A percentile compares a stretch with the other conserved stretches of the same genome.
Evolutionary conservation across 805 yeast genomes (phyloP).

Genomic region (Saccharomycopsis sp.): DNA sequence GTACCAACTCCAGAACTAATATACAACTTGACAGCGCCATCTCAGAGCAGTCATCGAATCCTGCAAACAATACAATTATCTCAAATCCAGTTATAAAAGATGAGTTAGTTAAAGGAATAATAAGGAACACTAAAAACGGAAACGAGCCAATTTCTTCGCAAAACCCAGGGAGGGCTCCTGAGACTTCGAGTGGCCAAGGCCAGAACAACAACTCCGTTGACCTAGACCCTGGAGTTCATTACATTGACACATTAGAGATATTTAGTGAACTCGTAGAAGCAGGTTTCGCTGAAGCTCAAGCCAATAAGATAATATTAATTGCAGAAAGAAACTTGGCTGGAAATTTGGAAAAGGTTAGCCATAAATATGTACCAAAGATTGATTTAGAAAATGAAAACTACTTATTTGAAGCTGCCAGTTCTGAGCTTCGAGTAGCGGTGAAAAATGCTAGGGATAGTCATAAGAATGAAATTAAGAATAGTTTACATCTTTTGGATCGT

Average conservation of each 20-base stretch:
- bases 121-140: too few relatives aligned
- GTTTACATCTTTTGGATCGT: conserved; percentile 62
- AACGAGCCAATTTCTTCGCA: not conserved
- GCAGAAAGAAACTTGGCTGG: conserved; percentile 31
- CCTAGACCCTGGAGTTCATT: conserved; percentile 5
- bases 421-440: conserved; percentile 76
- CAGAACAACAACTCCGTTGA: not conserved
- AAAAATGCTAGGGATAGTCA: conserved; percentile 65
- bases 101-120: too few relatives aligned
- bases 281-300: conserved; percentile 57
- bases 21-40: too few relatives aligned
- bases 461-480: conserved; percentile 57
- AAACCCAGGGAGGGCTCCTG: not conserved
- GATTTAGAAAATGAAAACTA: conserved; percentile 86
- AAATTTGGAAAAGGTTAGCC: conserved; percentile 29
- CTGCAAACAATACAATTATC: too few relatives aligned
- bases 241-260: conserved; percentile 56
- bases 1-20: too few relatives aligned
- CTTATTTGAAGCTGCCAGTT: conserved; percentile 85
- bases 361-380: conserved; percentile 35
- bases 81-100: too few relatives aligned
- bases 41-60: too few relatives aligned
- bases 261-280: conserved; percentile 44
- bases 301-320: conserved; percentile 47
- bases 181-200: not conserved